Evolutionary conservation across 768 basidiomycete genomes (phyloP).

Genomic region (Tylopilus subfusipes): DNA sequence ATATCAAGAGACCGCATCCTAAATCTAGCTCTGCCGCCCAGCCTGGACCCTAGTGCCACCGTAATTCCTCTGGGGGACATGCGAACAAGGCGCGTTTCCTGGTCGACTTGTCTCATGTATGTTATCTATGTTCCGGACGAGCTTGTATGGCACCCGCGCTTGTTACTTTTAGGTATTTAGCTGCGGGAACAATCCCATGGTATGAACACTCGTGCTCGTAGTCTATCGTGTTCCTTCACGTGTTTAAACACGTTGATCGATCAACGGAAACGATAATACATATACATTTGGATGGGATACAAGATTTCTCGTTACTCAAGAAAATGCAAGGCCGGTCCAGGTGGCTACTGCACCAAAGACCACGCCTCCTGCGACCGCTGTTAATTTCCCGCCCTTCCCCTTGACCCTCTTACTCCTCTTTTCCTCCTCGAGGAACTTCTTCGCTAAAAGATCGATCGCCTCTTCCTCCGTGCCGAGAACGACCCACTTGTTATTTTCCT

Average conservation of each 20-base stretch:
- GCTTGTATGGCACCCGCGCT: neutral
- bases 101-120: neutral
- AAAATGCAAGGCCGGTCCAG: constrained; percentile 56
- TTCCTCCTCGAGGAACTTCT: constrained; percentile 31
- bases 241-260: constrained; percentile 6
- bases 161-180: neutral
- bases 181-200: neutral
- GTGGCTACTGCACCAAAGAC: constrained; percentile 59
- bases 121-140: neutral
- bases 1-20: constrained; percentile 12
- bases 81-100: constrained; percentile 1
- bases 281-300: neutral
- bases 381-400: constrained; percentile 30
- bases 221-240: neutral
- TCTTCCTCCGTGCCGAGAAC: constrained; percentile 51
- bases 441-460: constrained; percentile 37
- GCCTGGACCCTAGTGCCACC: neutral
- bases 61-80: neutral
- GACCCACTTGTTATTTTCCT: constrained; percentile 40
- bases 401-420: constrained; percentile 18
- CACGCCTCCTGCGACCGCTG: constrained; percentile 52
- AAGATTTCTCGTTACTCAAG: constrained; percentile 25
- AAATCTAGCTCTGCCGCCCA: neutral
- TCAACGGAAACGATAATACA: neutral
- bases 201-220: neutral